Evolutionary conservation across 1,139 yeast species (phyloP).

Genomic region (Hemisphaericaspora subhashii): DNA sequence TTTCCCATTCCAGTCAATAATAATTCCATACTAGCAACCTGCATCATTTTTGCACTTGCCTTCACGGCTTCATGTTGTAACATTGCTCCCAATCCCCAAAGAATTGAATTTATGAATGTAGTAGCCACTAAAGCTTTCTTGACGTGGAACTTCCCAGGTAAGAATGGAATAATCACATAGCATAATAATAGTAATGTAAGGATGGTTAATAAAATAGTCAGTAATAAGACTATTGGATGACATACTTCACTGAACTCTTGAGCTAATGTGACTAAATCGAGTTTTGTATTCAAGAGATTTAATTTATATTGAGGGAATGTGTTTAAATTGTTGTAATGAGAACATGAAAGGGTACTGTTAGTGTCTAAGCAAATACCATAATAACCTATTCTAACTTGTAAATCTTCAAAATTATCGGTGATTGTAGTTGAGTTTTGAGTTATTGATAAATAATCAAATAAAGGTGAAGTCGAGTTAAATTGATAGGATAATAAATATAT

Average conservation of each 20-base stretch:
- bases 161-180: conserved; percentile 47
- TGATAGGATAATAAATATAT: conserved; percentile 46
- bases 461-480: conserved; percentile 37
- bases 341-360: conserved; percentile 30
- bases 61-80: conserved; percentile 62
- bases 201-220: conserved; percentile 46
- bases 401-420: conserved; percentile 19
- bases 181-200: conserved; percentile 39
- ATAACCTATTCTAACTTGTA: conserved; percentile 51
- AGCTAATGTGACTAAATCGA: conserved; percentile 46
- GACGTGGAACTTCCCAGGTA: conserved; percentile 44
- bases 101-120: conserved; percentile 38
- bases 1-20: conserved; percentile 47
- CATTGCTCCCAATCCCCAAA: conserved; percentile 74
- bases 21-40: conserved; percentile 53
- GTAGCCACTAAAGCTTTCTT: conserved; percentile 34
- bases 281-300: conserved; percentile 16
- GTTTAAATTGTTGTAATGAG: conserved; percentile 26
- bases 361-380: conserved; percentile 47
- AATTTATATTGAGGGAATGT: conserved; percentile 16
- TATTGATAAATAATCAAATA: conserved; percentile 8
- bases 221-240: conserved; percentile 56
- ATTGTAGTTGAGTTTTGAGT: conserved; percentile 4
- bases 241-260: conserved; percentile 43
- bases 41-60: conserved; percentile 44